Percentiles rank a stretch among this genome's conserved stretches.
These are phyloP conservation scores for Phytophthora uliginosa DNA, from an alignment of 352 stramenopile species.

Conservation along the genomic window DNA sequence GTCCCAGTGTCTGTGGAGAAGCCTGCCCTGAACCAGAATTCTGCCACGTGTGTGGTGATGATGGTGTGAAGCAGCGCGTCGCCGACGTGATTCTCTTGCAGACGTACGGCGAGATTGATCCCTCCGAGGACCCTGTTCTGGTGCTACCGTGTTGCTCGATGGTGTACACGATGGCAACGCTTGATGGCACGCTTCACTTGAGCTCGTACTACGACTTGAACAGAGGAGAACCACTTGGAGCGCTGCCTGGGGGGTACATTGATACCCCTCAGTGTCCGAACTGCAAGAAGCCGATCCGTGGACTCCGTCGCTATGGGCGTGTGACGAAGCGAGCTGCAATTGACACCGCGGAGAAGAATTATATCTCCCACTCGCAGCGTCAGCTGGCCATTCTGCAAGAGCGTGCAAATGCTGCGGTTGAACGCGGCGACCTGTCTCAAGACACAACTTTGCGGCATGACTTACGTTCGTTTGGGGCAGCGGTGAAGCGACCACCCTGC, in stretches of 20 bases:
- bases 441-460: conserved; percentile 32
- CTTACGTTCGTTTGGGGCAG: conserved; percentile 28
- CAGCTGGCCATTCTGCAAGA: conserved; percentile 32
- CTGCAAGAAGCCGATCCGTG: conserved; percentile 52
- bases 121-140: conserved; percentile 74
- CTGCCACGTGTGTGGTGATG: conserved; percentile 66
- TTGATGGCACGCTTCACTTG: conserved; percentile 75
- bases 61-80: conserved; percentile 45
- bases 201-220: conserved; percentile 41
- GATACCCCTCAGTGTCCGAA: conserved; percentile 54
- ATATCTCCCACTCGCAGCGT: conserved; percentile 44
- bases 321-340: conserved; percentile 54
- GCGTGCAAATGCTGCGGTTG: conserved; percentile 24
- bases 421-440: conserved; percentile 18
- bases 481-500: conserved; percentile 37
- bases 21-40: conserved; percentile 59
- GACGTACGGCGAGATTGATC: conserved; percentile 68
- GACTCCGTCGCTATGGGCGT: conserved; percentile 53
- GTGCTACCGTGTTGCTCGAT: conserved; percentile 75
- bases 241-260: conserved; percentile 37
- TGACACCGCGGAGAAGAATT: conserved; percentile 58
- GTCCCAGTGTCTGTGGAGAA: conserved; percentile 82
- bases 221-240: conserved; percentile 22
- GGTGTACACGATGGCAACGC: conserved; percentile 68
- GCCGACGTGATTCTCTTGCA: conserved; percentile 76